Evolutionary conservation across 495 filamentous ascomycete species (phyloP).

Genomic region (Bombardia bombarda): DNA sequence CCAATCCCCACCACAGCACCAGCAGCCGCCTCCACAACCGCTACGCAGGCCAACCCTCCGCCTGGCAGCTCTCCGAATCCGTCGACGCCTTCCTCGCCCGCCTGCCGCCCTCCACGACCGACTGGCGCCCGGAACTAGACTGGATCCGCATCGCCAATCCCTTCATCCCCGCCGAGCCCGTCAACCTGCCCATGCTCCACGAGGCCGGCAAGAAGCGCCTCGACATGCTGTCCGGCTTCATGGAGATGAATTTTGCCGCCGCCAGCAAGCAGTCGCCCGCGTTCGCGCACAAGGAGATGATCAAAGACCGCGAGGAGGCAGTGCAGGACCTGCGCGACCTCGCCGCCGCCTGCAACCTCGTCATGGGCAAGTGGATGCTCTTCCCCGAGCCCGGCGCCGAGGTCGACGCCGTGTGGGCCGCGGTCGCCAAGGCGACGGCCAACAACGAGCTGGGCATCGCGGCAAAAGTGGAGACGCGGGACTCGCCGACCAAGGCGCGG

Average conservation of each 20-base stretch:
- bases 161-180: conserved; percentile 9
- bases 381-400: conserved; percentile 47
- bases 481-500: conserved; percentile 29
- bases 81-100: conserved; percentile 55
- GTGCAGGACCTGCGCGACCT: conserved; percentile 47
- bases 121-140: conserved; percentile 24
- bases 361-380: conserved; percentile 64
- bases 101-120: conserved; percentile 55
- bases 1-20: neutral
- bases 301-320: conserved; percentile 39
- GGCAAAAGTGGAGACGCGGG: conserved; percentile 59
- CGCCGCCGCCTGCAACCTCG: conserved; percentile 28
- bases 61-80: conserved; percentile 50
- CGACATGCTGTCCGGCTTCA: conserved; percentile 24
- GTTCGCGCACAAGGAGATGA: conserved; percentile 33
- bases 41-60: conserved; percentile 31
- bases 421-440: conserved; percentile 53
- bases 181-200: conserved; percentile 18
- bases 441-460: conserved; percentile 55
- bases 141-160: conserved; percentile 68
- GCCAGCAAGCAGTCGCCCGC: conserved; percentile 8
- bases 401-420: conserved; percentile 57
- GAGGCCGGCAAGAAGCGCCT: conserved; percentile 29
- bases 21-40: conserved; percentile 29
- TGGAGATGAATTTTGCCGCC: conserved; percentile 4